Conservation (phyloP, 495 filamentous ascomycete genomes). For the Aspergillus saccharolyticus region DNA sequence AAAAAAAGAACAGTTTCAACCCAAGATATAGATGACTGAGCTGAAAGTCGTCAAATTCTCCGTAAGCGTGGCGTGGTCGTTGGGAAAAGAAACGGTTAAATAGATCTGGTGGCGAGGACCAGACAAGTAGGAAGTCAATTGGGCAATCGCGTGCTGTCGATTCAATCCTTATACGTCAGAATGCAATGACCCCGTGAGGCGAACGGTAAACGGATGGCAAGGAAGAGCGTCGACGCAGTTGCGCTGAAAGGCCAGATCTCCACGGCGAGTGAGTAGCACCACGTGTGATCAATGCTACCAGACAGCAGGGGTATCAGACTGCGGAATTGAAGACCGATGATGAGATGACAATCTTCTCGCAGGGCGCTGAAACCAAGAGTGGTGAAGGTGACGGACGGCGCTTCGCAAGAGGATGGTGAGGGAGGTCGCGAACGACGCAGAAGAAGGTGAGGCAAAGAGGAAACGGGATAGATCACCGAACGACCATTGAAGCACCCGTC, state of each 20-base stretch:
- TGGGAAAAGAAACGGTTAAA: neutral
- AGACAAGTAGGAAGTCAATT: neutral
- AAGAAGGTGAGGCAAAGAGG: neutral
- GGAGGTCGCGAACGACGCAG: neutral
- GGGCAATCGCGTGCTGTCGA: conserved; percentile 14
- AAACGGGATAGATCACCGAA: conserved; percentile 16
- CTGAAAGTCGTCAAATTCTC: conserved; percentile 3
- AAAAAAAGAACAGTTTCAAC: neutral
- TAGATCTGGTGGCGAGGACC: neutral
- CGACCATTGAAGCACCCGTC: conserved; percentile 15
- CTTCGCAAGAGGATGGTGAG: conserved; percentile 7
- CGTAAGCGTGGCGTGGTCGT: conserved; percentile 2
- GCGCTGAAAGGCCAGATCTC: conserved; percentile 25
- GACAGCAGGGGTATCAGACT: neutral
- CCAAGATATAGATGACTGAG: neutral
- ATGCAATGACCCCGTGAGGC: conserved; percentile 7
- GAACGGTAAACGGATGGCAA: conserved; percentile 11
- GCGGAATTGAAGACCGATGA: neutral
- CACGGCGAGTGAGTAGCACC: conserved; percentile 8
- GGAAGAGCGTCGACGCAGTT: conserved; percentile 11
- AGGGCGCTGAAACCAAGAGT: neutral
- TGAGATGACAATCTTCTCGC: neutral
- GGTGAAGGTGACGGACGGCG: conserved; percentile 10
- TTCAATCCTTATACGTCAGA: conserved; percentile 16
- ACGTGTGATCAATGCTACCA: neutral